Evolutionary conservation across 192 early-diverging fungal genomes (phyloP).

Genomic region (Chytriomyces sp.): DNA sequence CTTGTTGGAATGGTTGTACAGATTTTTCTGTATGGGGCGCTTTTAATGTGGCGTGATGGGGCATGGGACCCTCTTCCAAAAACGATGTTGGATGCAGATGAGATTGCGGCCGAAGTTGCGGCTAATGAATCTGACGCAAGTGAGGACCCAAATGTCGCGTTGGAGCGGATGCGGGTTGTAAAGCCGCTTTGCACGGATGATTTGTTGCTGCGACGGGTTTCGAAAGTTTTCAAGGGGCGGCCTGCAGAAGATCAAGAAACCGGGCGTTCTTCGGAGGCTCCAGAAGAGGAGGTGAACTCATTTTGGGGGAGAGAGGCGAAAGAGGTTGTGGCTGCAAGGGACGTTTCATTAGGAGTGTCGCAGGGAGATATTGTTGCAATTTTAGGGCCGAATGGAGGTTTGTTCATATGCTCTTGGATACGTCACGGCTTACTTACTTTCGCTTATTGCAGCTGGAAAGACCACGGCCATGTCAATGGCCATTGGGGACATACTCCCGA

Average conservation of each 20-base stretch:
- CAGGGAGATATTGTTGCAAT: slow-evolving; percentile 41
- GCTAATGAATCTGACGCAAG: not conserved
- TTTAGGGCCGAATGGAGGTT: slow-evolving; percentile 46
- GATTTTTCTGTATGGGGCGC: not conserved
- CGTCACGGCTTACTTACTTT: slow-evolving; percentile 35
- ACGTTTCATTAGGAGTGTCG: slow-evolving; percentile 60
- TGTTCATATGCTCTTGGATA: not conserved
- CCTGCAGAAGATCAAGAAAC: not conserved
- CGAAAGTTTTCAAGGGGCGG: slow-evolving; percentile 34
- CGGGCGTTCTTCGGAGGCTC: not conserved
- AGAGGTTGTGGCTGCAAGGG: slow-evolving; percentile 57
- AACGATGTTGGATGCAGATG: slow-evolving; percentile 15
- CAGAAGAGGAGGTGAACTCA: not conserved
- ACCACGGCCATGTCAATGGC: slow-evolving; percentile 46
- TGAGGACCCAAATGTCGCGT: slow-evolving; percentile 44
- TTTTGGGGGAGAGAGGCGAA: not conserved
- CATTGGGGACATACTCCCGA: slow-evolving; percentile 39
- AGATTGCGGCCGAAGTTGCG: not conserved
- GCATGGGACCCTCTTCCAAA: not conserved
- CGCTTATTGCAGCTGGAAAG: slow-evolving; percentile 40
- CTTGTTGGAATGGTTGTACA: slow-evolving; percentile 29
- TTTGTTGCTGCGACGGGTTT: slow-evolving; percentile 31
- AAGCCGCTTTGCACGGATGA: slow-evolving; percentile 36
- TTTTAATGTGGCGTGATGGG: slow-evolving; percentile 18
- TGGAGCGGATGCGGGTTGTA: slow-evolving; percentile 37